Evolutionary conservation across 495 filamentous ascomycete genomes (phyloP).

Genomic region (Aspergillus steynii): DNA sequence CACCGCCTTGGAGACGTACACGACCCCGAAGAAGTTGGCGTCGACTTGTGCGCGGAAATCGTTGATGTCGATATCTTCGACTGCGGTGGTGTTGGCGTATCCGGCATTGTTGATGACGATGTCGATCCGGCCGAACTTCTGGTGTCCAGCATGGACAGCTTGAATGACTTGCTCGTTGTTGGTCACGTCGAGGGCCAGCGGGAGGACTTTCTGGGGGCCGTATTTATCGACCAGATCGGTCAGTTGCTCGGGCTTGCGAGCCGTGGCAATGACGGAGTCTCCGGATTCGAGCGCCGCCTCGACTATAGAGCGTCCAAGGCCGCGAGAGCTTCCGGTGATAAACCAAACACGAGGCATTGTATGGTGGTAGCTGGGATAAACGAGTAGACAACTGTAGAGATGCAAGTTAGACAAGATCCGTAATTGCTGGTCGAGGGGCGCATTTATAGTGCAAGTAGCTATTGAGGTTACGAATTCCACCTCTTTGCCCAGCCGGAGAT

Average conservation of each 20-base stretch:
- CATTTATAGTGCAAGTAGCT: too few species aligned
- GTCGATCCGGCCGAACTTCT: constrained; percentile 26
- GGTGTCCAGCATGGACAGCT: constrained; percentile 15
- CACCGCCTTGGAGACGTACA: constrained; percentile 13
- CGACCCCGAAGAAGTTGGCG: constrained; percentile 25
- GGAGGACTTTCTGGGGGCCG: constrained; percentile 6
- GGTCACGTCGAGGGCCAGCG: constrained; percentile 25
- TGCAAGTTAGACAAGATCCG: too few species aligned
- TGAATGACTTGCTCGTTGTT: constrained; percentile 11
- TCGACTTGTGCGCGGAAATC: constrained; percentile 25
- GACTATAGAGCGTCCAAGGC: constrained; percentile 51
- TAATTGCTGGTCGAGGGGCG: too few species aligned
- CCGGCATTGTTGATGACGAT: constrained; percentile 26
- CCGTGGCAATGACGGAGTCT: constrained; percentile 48
- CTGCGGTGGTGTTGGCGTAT: constrained; percentile 17
- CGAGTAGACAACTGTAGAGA: too few species aligned
- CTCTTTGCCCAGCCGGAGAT: too few species aligned
- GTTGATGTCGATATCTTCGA: constrained; percentile 20
- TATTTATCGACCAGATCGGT: constrained; percentile 1
- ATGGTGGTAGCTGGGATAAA: background rate
- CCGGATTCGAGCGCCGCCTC: constrained; percentile 47
- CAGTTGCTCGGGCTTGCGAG: constrained; percentile 33
- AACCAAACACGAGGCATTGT: constrained; percentile 13
- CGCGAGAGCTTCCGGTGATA: constrained; percentile 42
- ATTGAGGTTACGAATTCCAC: too few species aligned